Evolutionary conservation across 352 stramenopile genomes (phyloP).

Genomic region (Phytophthora palmivora): DNA sequence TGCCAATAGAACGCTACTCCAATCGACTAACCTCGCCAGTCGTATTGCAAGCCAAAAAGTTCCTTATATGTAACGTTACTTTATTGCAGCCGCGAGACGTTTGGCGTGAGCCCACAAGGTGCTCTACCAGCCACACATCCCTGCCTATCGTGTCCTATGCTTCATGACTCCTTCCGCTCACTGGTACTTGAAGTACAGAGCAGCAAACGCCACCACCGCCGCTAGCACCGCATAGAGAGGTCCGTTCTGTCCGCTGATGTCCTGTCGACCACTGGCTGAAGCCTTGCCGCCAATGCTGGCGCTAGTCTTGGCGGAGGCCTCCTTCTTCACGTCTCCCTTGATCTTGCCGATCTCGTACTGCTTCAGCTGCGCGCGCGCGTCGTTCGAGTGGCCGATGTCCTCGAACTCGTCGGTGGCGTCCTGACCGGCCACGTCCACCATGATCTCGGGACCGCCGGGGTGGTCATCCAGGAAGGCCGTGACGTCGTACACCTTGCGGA

Average conservation of each 20-base stretch:
- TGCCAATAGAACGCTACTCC: conserved; percentile 5
- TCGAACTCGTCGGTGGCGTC: conserved; percentile 95
- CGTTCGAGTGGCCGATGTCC: conserved; percentile 98
- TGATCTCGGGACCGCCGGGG: conserved; percentile 98
- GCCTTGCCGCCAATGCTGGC: conserved; percentile 21
- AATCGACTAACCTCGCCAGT: conserved; percentile 17
- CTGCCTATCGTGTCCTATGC: conserved; percentile 3
- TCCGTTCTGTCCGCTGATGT: conserved; percentile 66
- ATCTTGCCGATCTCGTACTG: conserved; percentile 94
- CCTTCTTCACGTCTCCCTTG: conserved; percentile 71
- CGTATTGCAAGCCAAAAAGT: conserved; percentile 34
- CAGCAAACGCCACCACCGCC: conserved; percentile 51
- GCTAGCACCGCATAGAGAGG: conserved; percentile 63
- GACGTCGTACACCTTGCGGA: conserved; percentile 97
- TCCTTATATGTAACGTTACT: conserved; percentile 47
- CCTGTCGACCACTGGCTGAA: conserved; percentile 55
- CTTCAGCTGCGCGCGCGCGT: conserved; percentile 94
- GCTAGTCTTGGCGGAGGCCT: conserved; percentile 18
- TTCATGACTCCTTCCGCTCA: conserved; percentile 14
- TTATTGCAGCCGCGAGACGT: conserved; percentile 24
- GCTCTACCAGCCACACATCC: conserved; percentile 22
- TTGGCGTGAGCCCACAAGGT: neutral
- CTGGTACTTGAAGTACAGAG: conserved; percentile 72
- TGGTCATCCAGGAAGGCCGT: conserved; percentile 98
- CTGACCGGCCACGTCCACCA: conserved; percentile 94